Conservation (phyloP, 1,284 basidiomycete genomes). For the Pascua guehoae region DNA sequence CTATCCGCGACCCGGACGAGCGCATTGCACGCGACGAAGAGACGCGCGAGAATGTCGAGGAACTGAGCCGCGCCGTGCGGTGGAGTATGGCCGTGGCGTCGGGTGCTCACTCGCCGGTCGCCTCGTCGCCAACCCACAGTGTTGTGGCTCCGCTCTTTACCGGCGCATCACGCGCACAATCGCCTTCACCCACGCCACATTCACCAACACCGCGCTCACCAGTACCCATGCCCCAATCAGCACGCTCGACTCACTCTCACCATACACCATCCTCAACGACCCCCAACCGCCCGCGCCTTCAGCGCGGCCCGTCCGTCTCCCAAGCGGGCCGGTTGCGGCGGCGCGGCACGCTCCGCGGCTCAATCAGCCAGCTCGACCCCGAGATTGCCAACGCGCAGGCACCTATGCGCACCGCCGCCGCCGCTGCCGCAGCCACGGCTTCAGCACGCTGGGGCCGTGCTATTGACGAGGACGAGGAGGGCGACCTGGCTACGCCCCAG, state of each 20-base stretch:
- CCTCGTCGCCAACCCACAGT: too few relatives aligned
- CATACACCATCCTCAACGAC: background rate
- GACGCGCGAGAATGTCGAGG: slow-evolving; percentile 35
- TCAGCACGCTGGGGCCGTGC: slow-evolving; percentile 21
- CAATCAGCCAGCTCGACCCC: slow-evolving; percentile 12
- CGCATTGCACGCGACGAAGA: slow-evolving; percentile 30
- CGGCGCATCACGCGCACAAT: too few relatives aligned
- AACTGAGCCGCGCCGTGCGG: slow-evolving; percentile 33
- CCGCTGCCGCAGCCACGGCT: background rate
- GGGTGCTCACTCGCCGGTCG: too few relatives aligned
- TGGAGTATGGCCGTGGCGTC: slow-evolving; percentile 24
- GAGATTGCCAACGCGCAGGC: background rate
- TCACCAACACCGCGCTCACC: too few relatives aligned
- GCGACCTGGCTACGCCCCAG: slow-evolving; percentile 3
- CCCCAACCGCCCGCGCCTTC: slow-evolving; percentile 11
- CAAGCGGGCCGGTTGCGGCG: slow-evolving; percentile 31
- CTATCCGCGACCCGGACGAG: slow-evolving; percentile 12
- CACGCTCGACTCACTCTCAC: too few relatives aligned
- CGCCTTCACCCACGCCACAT: too few relatives aligned
- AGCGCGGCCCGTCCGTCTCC: slow-evolving; percentile 26
- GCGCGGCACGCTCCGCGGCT: slow-evolving; percentile 22
- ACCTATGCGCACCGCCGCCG: background rate
- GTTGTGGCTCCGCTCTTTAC: too few relatives aligned
- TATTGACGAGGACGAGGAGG: slow-evolving; percentile 36
- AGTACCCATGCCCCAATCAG: too few relatives aligned